Evolutionary conservation across 345 rosid genomes (phyloP).

Genomic region (Eucalyptus decipiens): DNA sequence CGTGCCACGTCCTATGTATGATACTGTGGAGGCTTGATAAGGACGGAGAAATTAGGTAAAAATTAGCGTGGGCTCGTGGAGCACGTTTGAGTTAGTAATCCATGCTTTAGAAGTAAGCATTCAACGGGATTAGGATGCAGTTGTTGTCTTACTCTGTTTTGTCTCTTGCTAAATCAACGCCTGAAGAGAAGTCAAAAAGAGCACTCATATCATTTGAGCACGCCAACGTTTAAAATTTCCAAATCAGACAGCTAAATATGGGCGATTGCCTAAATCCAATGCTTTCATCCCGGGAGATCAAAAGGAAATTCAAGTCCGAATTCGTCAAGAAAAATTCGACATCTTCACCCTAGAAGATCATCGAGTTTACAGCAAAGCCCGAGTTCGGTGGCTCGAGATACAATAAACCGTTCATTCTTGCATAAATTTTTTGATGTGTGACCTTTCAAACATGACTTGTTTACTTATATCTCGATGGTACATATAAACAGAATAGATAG

Average conservation of each 20-base stretch:
- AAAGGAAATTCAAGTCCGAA: background rate
- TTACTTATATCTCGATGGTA: rapidly evolving
- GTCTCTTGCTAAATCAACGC: background rate
- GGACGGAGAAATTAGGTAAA: background rate
- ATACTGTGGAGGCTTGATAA: background rate
- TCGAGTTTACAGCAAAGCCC: background rate
- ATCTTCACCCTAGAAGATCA: background rate
- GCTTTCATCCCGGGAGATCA: background rate
- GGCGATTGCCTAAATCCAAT: background rate
- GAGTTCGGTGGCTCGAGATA: background rate
- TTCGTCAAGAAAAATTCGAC: background rate
- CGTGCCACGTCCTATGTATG: background rate
- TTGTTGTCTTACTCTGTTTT: background rate
- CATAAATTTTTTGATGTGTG: background rate
- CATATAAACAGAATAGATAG: background rate
- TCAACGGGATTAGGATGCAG: background rate
- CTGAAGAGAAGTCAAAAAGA: background rate
- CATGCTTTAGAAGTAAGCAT: background rate
- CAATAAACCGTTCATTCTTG: background rate
- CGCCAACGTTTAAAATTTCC: background rate
- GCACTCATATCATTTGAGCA: background rate
- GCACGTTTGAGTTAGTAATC: background rate
- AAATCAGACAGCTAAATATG: background rate
- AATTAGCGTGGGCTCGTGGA: background rate
- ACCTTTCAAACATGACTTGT: background rate